Conservation (phyloP, 2,329 filamentous ascomycete genomes). For the Claviceps capensis region DNA sequence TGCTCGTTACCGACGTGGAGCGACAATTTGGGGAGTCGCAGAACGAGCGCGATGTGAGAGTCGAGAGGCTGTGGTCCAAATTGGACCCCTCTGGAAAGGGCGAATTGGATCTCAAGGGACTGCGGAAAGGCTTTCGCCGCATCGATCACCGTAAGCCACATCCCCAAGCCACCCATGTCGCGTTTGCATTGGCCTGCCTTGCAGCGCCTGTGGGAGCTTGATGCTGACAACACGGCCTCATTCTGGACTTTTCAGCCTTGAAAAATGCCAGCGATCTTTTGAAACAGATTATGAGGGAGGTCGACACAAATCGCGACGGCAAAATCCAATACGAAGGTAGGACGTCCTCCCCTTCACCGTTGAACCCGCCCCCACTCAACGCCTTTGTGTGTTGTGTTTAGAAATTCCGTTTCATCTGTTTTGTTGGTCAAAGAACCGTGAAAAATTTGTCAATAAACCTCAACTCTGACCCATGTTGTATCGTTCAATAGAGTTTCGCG, state of each 20-base stretch:
- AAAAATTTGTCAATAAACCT: too few species aligned
- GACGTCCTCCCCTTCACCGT: neutral
- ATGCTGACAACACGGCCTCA: neutral
- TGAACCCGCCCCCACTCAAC: neutral
- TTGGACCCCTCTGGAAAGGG: slow-evolving; percentile 67
- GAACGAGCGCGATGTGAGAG: slow-evolving; percentile 65
- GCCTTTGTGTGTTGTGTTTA: neutral
- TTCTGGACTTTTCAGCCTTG: slow-evolving; percentile 33
- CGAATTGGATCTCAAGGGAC: slow-evolving; percentile 68
- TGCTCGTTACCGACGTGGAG: slow-evolving; percentile 35
- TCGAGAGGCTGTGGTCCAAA: slow-evolving; percentile 71
- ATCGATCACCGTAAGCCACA: slow-evolving; percentile 78
- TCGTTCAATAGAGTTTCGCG: slow-evolving; percentile 58
- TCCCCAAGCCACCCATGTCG: neutral
- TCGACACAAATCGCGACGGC: slow-evolving; percentile 79
- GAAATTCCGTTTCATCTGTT: neutral
- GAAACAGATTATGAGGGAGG: slow-evolving; percentile 62
- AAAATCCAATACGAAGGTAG: slow-evolving; percentile 82
- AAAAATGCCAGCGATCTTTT: slow-evolving; percentile 88
- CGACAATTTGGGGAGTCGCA: slow-evolving; percentile 64
- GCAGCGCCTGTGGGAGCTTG: neutral
- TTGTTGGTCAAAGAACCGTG: too few species aligned
- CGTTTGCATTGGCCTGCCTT: neutral
- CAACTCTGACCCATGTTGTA: neutral
- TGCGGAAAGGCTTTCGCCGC: slow-evolving; percentile 72